A percentile compares a stretch with the other conserved stretches of the same genome.
These are phyloP conservation scores for Lycium barbarum DNA, from an alignment of 257 asterid species.

Conservation along the genomic window DNA sequence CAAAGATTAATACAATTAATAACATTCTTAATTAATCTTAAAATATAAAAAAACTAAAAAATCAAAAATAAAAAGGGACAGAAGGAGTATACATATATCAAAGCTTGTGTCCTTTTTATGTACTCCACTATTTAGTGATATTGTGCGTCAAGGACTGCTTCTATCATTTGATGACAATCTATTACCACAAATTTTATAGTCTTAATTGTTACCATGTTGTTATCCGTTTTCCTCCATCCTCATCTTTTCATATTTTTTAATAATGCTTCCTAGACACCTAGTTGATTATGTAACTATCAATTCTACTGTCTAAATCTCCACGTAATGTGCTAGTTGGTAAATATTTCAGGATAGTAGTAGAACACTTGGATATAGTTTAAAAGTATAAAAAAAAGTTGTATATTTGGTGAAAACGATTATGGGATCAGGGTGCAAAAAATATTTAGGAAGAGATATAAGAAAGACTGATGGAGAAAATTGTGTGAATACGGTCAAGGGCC, in stretches of 20 bases:
- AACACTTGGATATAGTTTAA: neutral
- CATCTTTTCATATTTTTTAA: neutral
- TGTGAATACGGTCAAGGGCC: neutral
- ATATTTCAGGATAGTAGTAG: neutral
- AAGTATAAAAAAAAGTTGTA: no score
- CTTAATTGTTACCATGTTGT: neutral
- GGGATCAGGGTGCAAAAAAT: neutral
- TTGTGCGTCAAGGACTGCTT: neutral
- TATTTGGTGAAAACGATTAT: neutral
- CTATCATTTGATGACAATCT: neutral
- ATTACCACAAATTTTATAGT: neutral
- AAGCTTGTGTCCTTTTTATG: neutral
- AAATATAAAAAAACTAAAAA: neutral
- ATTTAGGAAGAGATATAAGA: neutral
- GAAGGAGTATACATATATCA: neutral
- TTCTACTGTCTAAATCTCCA: neutral
- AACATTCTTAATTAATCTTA: neutral
- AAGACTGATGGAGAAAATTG: neutral
- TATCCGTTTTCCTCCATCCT: neutral
- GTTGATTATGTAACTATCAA: neutral
- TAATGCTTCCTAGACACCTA: neutral
- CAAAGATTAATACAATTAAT: neutral
- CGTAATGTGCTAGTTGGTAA: neutral
- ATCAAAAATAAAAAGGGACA: neutral
- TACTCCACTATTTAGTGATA: neutral